Evolutionary conservation across 495 filamentous ascomycete species (phyloP), one percentile per base, ranked within the genome.

Genomic region (Pseudevernia furfuracea): DNA sequence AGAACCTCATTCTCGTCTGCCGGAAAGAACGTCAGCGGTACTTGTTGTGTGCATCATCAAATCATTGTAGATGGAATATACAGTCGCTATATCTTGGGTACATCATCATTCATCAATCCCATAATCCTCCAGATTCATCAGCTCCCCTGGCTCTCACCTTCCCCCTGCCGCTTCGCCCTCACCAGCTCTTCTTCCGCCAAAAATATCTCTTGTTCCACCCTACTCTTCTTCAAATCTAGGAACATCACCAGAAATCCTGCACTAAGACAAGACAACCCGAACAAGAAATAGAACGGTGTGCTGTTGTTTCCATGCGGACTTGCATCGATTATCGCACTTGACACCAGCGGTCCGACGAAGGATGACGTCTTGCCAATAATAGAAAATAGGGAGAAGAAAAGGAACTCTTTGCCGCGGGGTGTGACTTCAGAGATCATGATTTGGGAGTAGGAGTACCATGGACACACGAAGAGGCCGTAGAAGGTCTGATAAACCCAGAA

Each of bases 361-460:
- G 78, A 80, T 1, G 78, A 82, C 0, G 84, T 87, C 71, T 88
- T 87, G 49, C 85, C 84, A 46, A 88, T 79, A 67, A 86, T 86
- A 65, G 78, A 82, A 73, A 87, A 87, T 4, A 88, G 75, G 56
- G 79, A 82, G 78, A 88, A 88, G 76, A 87, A 88, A 0, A 87
- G 71, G 69, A 87, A 86, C 62, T 87, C 85, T 63, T 85, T 81
- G 48, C 85, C 85, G 12, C 83, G 76, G 0, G 85, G 85, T 0
- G 83, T 85, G 39, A 88, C 83, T 67, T 86, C 85, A 0, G 80
- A 82, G 66, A 88, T 87, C 82, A 88, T 84, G 71, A 84, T 87
- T 69, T 86, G 84, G 7, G 78, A 81, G 72, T 87, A 88, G 44
- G 82, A 84, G 74, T 87, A 87, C 85, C 85, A 87, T 3, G 85